Conservation (phyloP, 2,329 filamentous ascomycete species). For the Penicillium digitatum region DNA sequence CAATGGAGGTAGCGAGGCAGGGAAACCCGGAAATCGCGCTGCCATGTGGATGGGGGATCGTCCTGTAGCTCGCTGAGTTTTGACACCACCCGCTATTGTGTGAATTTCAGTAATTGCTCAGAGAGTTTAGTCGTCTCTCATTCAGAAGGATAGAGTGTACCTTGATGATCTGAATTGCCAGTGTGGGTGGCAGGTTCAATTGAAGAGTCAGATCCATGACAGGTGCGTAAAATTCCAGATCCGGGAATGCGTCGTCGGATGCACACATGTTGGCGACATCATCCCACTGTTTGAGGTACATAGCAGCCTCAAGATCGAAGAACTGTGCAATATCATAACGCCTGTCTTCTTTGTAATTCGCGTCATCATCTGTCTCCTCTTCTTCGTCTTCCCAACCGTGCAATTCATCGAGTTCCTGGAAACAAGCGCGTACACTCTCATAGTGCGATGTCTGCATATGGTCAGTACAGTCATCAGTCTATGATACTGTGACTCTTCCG, state of each 20-base stretch:
- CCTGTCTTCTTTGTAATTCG: neutral
- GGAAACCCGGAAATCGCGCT: neutral
- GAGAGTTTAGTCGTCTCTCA: neutral
- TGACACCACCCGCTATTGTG: neutral
- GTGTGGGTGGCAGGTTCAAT: neutral
- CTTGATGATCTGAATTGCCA: neutral
- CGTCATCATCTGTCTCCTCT: neutral
- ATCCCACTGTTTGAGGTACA: neutral
- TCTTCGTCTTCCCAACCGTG: slow-evolving; percentile 1
- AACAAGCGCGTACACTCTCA: neutral
- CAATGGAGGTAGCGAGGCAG: slow-evolving; percentile 3
- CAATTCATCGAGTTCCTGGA: neutral
- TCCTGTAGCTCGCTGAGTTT: neutral
- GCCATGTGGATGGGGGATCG: neutral
- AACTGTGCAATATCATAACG: neutral
- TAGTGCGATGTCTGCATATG: neutral
- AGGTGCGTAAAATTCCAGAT: neutral
- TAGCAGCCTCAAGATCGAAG: slow-evolving; percentile 1
- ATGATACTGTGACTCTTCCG: too few relatives aligned
- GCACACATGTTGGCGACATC: neutral
- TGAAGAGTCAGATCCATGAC: neutral
- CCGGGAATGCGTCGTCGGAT: neutral
- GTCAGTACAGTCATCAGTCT: neutral
- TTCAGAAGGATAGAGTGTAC: neutral
- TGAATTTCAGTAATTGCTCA: neutral